Base-by-base conservation (phyloP, 257 asterid species). In the Paulownia fortunei region DNA sequence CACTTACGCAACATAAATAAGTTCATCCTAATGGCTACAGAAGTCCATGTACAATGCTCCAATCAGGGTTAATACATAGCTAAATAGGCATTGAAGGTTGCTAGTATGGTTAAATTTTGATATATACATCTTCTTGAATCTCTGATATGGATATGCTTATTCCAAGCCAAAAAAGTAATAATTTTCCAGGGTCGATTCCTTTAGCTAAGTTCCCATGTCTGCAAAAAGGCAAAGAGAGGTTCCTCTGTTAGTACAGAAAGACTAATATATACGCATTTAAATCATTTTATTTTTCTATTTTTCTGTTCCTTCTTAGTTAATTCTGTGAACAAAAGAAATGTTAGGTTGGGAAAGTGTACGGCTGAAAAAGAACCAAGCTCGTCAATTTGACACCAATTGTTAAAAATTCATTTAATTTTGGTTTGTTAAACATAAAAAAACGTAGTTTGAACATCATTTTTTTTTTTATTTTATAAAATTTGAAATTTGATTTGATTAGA, bases 161-260 rank as follows among this genome's bases (percentile, higher is more conserved):
- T 69, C 0, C 6, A 49, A 6, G 18, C 23, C 0, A 27, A 55
- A 36, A 55, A 55, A 2, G 18, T 49, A 12, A 34, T 6, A 34
- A 34, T 2, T 34, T 34, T 34, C n/a, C n/a, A n/a, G n/a, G n/a
- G n/a, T 12, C 6, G 51, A 39, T 34, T 79, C 76, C 82, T 82
- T 90, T 84, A 90, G 86, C 86, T 81, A 55, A 90, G 79, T 52
- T 82, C 86, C 96, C 97, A 92, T 73, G 82, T 83, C 97, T 92
- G 89, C 86, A 86, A 68, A 64, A 74, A 60, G 16, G 5, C 26
- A 63, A 52, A 80, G 5, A 6, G 12, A 63, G 15, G 55, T 24
- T 65, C 15, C 24, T 59, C 54, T 24, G 39, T 55, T 27, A 69
- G 26, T 66, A 64, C 70, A 30, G 5, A 34, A 46, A 27, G 12